Conservation (phyloP, 441 rosid species). For the Erysimum cheiri region DNA sequence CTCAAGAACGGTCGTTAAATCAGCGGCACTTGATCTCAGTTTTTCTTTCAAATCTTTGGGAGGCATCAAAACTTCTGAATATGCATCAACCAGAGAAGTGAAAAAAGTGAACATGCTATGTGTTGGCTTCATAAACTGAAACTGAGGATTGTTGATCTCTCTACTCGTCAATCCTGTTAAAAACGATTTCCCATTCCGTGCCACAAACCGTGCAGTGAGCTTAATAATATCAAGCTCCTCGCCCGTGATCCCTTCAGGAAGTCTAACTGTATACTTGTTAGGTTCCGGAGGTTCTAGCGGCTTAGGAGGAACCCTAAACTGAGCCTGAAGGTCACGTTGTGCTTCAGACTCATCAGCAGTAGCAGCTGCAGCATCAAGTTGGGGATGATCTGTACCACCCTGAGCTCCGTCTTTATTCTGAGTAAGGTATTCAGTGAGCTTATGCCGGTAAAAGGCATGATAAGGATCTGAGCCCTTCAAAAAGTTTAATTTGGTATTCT, state of each 20-base stretch:
- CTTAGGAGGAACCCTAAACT: slow-evolving; percentile 68
- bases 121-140: slow-evolving; percentile 92
- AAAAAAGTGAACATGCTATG: slow-evolving; percentile 95
- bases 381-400: slow-evolving; percentile 44
- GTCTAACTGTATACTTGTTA: slow-evolving; percentile 83
- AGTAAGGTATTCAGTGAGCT: slow-evolving; percentile 71
- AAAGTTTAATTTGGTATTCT: slow-evolving; percentile 84
- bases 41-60: slow-evolving; percentile 80
- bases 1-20: slow-evolving; percentile 89
- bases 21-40: slow-evolving; percentile 62
- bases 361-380: slow-evolving; percentile 40
- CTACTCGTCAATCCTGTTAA: slow-evolving; percentile 81
- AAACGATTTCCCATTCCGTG: slow-evolving; percentile 88
- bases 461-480: slow-evolving; percentile 78
- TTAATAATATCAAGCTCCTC: slow-evolving; percentile 93
- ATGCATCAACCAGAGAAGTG: slow-evolving; percentile 89
- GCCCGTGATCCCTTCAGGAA: slow-evolving; percentile 88
- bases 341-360: slow-evolving; percentile 46
- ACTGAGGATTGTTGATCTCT: slow-evolving; percentile 85
- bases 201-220: slow-evolving; percentile 96
- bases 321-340: slow-evolving; percentile 64
- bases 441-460: slow-evolving; percentile 87
- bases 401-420: slow-evolving; percentile 66
- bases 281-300: slow-evolving; percentile 85
- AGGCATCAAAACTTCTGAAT: slow-evolving; percentile 91